A percentile compares a stretch with the other conserved stretches of the same genome.
These are phyloP conservation scores for Begonia fuchsioides DNA, from an alignment of 306 rosid genomes.

Conservation along the genomic window DNA sequence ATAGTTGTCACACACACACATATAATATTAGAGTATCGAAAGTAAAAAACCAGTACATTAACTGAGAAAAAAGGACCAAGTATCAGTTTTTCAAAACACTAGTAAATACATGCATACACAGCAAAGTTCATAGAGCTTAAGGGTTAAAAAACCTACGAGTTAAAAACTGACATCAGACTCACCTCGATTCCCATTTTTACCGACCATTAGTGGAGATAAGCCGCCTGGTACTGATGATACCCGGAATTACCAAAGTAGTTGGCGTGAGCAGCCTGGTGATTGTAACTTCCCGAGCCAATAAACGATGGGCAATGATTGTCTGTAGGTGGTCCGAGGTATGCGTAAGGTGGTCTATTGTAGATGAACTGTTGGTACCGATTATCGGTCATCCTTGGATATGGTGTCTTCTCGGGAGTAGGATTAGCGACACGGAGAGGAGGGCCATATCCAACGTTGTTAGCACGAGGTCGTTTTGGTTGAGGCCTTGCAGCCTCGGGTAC, in stretches of 20 bases:
- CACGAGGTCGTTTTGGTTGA: conserved; percentile 96
- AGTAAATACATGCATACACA: conserved; percentile 50
- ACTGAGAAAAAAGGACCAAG: conserved; percentile 26
- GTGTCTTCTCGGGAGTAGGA: no score
- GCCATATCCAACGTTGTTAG: conserved; percentile 46
- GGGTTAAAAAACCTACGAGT: conserved; percentile 20
- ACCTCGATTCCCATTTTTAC: conserved; percentile 27
- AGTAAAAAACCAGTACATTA: conserved; percentile 36
- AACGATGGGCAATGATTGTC: conserved; percentile 64
- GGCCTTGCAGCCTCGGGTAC: conserved; percentile 81
- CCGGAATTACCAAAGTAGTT: conserved; percentile 90
- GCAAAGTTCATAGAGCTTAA: conserved; percentile 40
- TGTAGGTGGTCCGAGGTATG: conserved; percentile 44
- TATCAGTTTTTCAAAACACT: conserved; percentile 32
- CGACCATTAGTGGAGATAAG: conserved; percentile 68
- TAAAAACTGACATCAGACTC: conserved; percentile 42
- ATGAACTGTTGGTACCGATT: conserved; percentile 62
- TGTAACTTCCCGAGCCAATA: conserved; percentile 54
- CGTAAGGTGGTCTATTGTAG: conserved; percentile 51
- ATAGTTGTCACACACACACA: no score
- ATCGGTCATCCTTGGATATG: no score
- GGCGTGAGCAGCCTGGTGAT: conserved; percentile 56
- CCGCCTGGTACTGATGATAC: conserved; percentile 84
- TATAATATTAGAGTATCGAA: conserved; percentile 69
- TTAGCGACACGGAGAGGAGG: conserved; percentile 27